Conservation (phyloP, 805 yeast species). For the Peterozyma toletana region DNA sequence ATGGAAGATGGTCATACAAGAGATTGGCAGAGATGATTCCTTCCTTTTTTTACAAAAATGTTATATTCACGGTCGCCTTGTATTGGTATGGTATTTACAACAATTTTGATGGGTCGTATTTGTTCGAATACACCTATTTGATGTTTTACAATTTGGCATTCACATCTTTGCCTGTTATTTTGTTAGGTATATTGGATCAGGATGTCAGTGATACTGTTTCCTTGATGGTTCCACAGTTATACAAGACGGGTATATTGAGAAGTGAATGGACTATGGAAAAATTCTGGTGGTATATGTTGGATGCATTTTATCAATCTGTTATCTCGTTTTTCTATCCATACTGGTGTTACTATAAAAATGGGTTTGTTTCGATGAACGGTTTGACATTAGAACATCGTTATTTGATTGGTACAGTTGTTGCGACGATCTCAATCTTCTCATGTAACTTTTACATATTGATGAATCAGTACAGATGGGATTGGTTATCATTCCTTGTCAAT, state of each 20-base stretch:
- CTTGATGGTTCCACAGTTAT: conserved; percentile 62
- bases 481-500: conserved; percentile 48
- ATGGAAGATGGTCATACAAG: conserved; percentile 80
- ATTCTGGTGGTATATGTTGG: conserved; percentile 56
- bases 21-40: conserved; percentile 74
- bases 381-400: conserved; percentile 56
- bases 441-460: conserved; percentile 61
- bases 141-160: conserved; percentile 77
- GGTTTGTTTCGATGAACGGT: conserved; percentile 38
- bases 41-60: conserved; percentile 71
- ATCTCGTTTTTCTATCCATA: conserved; percentile 66
- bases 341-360: conserved; percentile 40
- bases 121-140: conserved; percentile 71
- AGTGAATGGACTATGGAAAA: conserved; percentile 53
- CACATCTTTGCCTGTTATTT: conserved; percentile 72
- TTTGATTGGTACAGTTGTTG: conserved; percentile 61
- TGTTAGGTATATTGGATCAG: conserved; percentile 68
- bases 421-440: conserved; percentile 53
- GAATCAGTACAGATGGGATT: conserved; percentile 75
- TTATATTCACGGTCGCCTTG: conserved; percentile 62
- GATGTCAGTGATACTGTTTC: conserved; percentile 64
- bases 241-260: conserved; percentile 60
- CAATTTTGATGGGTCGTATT: conserved; percentile 68
- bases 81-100: conserved; percentile 72
- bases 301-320: conserved; percentile 68